Evolutionary conservation across 2,329 filamentous ascomycete genomes (phyloP).

Genomic region (Myotisia sp.): DNA sequence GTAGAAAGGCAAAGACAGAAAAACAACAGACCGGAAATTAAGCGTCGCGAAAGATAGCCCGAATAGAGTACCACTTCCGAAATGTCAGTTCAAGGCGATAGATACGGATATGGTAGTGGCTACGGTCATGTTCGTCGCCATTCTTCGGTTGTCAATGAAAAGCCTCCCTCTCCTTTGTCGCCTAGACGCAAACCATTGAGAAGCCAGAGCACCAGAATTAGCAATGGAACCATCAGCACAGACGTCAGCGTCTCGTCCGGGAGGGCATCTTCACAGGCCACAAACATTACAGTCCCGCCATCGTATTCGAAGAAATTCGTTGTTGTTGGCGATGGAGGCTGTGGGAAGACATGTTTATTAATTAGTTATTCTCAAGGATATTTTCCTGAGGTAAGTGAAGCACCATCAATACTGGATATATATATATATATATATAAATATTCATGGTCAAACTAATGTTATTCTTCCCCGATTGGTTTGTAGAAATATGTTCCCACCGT

Average conservation of each 20-base stretch:
- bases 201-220: slow-evolving; percentile 51
- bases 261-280: slow-evolving; percentile 57
- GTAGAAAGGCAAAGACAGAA: too few species aligned
- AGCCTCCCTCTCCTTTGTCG: slow-evolving; percentile 26
- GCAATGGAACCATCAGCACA: slow-evolving; percentile 82
- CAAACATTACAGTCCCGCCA: slow-evolving; percentile 77
- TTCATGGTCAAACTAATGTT: too few species aligned
- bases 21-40: too few species aligned
- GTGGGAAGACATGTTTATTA: slow-evolving; percentile 93
- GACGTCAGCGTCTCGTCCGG: slow-evolving; percentile 59
- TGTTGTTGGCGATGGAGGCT: slow-evolving; percentile 93
- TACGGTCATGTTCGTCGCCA: slow-evolving; percentile 46
- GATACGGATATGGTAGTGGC: slow-evolving; percentile 9
- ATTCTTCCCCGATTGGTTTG: not conserved
- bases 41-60: too few species aligned
- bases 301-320: slow-evolving; percentile 98
- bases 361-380: slow-evolving; percentile 99
- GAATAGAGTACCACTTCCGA: too few species aligned
- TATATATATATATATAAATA: not conserved
- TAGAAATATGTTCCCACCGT: slow-evolving; percentile 99
- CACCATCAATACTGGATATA: slow-evolving; percentile 1
- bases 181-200: slow-evolving; percentile 35
- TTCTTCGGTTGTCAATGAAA: slow-evolving; percentile 32
- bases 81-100: slow-evolving; percentile 11
- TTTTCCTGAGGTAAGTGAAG: slow-evolving; percentile 72